Base-by-base conservation (phyloP, 768 basidiomycete species). In the Mycena sanguinolenta region DNA sequence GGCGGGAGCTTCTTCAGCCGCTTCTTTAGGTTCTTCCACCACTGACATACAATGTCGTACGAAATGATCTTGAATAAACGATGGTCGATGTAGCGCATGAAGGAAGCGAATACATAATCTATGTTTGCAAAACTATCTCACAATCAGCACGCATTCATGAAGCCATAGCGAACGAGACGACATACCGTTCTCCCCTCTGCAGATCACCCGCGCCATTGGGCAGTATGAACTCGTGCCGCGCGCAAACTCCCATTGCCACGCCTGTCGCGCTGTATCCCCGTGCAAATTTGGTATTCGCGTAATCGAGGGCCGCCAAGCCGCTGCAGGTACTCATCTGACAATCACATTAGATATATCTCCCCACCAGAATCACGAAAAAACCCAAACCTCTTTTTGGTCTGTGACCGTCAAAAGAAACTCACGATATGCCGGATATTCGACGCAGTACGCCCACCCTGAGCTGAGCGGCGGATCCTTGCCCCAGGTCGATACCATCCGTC, bases 11-110 rank as follows among this genome's bases (percentile, higher is more conserved):
- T 58, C 54, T 65, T 13, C 38, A 80, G 66, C 13, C 78, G 74
- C 10, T 28, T 42, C 32, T 19, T 38, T 3, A 82, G 68, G 13
- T 79, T 75, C 39, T 71, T 72, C 50, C 36, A 76, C 72, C 76
- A 82, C 42, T 80, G 80, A 63, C 81, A 80, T 1, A 71, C 73
- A 14, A 82, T 80, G 66, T 81, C 79, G 67, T 81, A 83, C 36
- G 76, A 76, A 46, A 79, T 60, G 28, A 69, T 30, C 28, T 65
- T 63, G n/a, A 6, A 30, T 21, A 63, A 42, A 6, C 39, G 27
- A 14, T 42, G 9, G 27, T 53, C 30, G 12, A 16, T 42, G 44
- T 53, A 30, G 7, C 44, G 66, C 13, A 55, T 61, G 38, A 68
- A 32, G 1, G 72, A 72, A 4, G 69, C 67, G 36, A 78, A 69